These are phyloP conservation scores for Herpetomonas samuelpessoai DNA, from an alignment of 208 protist species.

Conservation along the genomic window DNA sequence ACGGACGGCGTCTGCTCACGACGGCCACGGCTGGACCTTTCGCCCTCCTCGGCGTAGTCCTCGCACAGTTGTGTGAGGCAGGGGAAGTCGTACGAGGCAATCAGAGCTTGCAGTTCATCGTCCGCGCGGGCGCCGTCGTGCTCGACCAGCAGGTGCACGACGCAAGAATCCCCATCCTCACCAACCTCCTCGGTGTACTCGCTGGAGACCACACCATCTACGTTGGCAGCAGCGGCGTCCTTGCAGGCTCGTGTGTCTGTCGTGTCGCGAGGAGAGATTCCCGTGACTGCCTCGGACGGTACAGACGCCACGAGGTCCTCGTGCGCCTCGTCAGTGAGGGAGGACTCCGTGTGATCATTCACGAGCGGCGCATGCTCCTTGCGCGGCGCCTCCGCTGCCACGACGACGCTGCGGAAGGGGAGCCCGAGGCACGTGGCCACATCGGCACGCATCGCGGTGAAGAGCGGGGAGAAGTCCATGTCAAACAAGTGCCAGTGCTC, in stretches of 20 bases:
- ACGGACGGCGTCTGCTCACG: not conserved
- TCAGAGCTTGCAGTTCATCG: conserved; percentile 2
- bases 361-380: too few species aligned
- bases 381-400: too few species aligned
- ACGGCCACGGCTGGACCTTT: not conserved
- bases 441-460: conserved; percentile 5
- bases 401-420: not conserved
- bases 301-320: too few species aligned
- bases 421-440: conserved; percentile 7
- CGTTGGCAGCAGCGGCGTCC: not conserved
- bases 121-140: conserved; percentile 12
- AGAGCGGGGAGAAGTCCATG: not conserved
- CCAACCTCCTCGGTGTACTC: too few species aligned
- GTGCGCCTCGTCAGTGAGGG: too few species aligned
- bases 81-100: conserved; percentile 8
- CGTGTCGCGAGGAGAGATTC: too few species aligned
- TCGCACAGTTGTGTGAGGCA: conserved; percentile 1
- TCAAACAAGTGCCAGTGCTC: not conserved
- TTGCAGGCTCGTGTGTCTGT: too few species aligned
- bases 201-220: too few species aligned
- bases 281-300: too few species aligned
- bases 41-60: not conserved
- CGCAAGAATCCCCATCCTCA: too few species aligned
- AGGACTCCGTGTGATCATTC: not conserved
- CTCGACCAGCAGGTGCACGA: not conserved